Base-by-base conservation (phyloP, 495 filamentous ascomycete species). In the Sordaria brevicollis region DNA sequence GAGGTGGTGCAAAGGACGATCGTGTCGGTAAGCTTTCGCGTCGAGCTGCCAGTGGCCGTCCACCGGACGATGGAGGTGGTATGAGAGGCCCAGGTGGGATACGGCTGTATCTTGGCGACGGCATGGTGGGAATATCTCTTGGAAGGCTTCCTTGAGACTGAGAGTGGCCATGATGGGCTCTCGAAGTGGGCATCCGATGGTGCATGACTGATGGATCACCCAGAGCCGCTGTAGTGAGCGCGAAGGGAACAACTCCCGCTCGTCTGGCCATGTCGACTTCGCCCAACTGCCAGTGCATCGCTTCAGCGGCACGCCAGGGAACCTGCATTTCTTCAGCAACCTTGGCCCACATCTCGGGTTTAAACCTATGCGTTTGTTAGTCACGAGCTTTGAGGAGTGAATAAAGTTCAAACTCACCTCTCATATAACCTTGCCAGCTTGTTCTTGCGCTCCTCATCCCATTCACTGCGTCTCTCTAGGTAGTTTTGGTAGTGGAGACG, bases 401-500 rank as follows among this genome's bases (percentile, higher is more conserved):
- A 31, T 19, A 5, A 29, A 36, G 37, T 34, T 17, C 25, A 8
- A 34, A 73, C 87, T 76, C 89, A 97, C 95, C 96, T 91, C 79
- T 97, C 94, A 79, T 99, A 99, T 65, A 98, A 83, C 71, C 93
- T 87, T 37, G 95, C 94, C 19, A 99, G 86, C 80, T 94, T 97
- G 81, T 97, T 95, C 83, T 97, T 97, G 80, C 91, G 91, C 79
- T 97, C 95, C 74, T 99, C 95, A 75, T 96, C 92, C 95, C 95
- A 99, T 74, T 96, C 91, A 71, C 89, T 89, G 69, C 92, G 82
- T 74, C 92, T 86, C 79, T 99, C 96, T 66, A 97, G 85, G 77
- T 98, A 99, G 76, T 99, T 99, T 72, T 99, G 95, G 80, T 97
- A 99, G 73, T 97, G 93, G 54, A 99, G 85, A 29, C 95, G 89